Evolutionary conservation across 2,329 filamentous ascomycete species (phyloP).

Genomic region (Chaetomium strumarium): DNA sequence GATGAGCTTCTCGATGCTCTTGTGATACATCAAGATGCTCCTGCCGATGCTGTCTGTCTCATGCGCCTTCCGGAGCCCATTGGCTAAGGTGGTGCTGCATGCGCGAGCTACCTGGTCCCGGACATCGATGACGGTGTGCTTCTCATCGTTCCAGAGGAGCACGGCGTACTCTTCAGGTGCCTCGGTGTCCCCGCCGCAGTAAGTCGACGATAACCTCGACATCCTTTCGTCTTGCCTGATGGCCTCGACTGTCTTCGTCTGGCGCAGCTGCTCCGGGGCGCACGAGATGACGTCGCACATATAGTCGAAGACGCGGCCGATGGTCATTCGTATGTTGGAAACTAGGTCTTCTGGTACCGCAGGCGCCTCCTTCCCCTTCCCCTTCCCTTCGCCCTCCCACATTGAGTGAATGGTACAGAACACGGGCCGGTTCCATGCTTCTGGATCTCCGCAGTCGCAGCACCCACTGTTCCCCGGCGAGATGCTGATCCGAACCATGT

Average conservation of each 20-base stretch:
- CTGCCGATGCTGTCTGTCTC: constrained; percentile 87
- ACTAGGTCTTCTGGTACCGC: constrained; percentile 69
- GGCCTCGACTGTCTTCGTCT: constrained; percentile 74
- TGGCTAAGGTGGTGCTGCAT: constrained; percentile 64
- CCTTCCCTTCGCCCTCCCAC: constrained; percentile 45
- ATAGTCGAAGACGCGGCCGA: constrained; percentile 82
- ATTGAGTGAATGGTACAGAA: constrained; percentile 91
- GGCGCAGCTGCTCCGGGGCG: constrained; percentile 87
- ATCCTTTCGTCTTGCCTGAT: constrained; percentile 75
- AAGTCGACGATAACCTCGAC: constrained; percentile 70
- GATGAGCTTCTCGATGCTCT: constrained; percentile 66
- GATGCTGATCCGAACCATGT: constrained; percentile 83
- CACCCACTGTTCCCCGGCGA: constrained; percentile 90
- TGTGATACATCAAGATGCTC: constrained; percentile 72
- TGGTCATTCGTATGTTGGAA: constrained; percentile 74
- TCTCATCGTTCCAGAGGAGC: constrained; percentile 96
- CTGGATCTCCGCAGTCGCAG: constrained; percentile 93
- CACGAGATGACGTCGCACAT: constrained; percentile 97
- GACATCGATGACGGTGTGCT: constrained; percentile 91
- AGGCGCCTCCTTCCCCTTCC: constrained; percentile 55
- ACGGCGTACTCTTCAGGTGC: constrained; percentile 72
- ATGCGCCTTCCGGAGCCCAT: constrained; percentile 69
- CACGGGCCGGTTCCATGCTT: constrained; percentile 85
- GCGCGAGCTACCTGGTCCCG: constrained; percentile 84
- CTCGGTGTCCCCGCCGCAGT: constrained; percentile 64